Evolutionary conservation across 2,329 filamentous ascomycete species (phyloP).

Genomic region (Alternaria hordeiaustralica): DNA sequence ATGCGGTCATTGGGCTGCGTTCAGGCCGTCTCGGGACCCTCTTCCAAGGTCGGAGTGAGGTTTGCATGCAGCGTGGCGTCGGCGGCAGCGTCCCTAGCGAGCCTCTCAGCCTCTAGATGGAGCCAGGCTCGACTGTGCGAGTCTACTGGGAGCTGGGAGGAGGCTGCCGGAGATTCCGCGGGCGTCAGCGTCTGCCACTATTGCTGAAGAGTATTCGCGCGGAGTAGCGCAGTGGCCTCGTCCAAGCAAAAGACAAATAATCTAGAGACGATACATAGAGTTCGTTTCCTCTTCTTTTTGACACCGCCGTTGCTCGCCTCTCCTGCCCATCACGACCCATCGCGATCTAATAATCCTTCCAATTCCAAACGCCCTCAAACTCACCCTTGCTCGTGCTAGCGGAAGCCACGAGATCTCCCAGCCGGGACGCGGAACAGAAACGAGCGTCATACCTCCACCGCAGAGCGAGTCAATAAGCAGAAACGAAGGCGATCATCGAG

Average conservation of each 20-base stretch:
- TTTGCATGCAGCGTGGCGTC: slow-evolving; percentile 22
- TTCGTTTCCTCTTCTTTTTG: not conserved
- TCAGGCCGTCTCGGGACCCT: slow-evolving; percentile 2
- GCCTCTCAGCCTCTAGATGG: slow-evolving; percentile 20
- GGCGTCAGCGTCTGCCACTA: slow-evolving; percentile 18
- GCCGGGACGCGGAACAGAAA: slow-evolving; percentile 27
- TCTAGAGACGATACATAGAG: not conserved
- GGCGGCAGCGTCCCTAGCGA: slow-evolving; percentile 16
- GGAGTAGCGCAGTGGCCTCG: slow-evolving; percentile 20
- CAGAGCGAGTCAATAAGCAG: slow-evolving; percentile 9
- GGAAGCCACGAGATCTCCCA: slow-evolving; percentile 28
- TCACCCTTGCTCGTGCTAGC: slow-evolving; percentile 15
- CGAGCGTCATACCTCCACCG: slow-evolving; percentile 37
- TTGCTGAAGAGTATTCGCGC: slow-evolving; percentile 21
- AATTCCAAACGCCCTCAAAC: not conserved
- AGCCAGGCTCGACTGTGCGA: slow-evolving; percentile 10
- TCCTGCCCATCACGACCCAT: slow-evolving; percentile 1
- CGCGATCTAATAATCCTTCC: not conserved
- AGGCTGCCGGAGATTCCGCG: slow-evolving; percentile 26
- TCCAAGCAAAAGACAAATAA: slow-evolving; percentile 12
- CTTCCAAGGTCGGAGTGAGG: slow-evolving; percentile 16
- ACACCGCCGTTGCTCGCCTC: not conserved
- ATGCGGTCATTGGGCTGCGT: slow-evolving; percentile 7
- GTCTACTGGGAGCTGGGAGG: slow-evolving; percentile 13
- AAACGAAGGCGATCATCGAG: slow-evolving; percentile 3